phyloP scores from a whole-genome alignment of 345 rosid genomes.

The Rhizophora apiculata region DNA sequence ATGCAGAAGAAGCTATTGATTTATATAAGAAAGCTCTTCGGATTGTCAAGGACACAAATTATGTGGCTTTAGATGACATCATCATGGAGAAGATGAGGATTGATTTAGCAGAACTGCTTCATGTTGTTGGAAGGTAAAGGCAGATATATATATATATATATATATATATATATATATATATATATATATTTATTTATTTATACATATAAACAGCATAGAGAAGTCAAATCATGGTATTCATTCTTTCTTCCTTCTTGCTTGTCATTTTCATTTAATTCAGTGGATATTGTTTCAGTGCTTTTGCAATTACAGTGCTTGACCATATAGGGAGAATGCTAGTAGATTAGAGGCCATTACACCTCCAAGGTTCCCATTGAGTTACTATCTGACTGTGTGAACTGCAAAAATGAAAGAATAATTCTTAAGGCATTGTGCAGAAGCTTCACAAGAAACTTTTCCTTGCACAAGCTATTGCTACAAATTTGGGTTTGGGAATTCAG shows the following conservation, averaged over 20 bases:
- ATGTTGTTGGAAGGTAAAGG: conserved; percentile 70
- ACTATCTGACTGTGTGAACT: no score
- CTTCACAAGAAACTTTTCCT: no score
- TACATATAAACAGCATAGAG: no score
- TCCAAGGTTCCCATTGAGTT: no score
- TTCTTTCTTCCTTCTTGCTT: neutral
- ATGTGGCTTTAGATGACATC: conserved; percentile 51
- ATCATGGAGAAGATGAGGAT: conserved; percentile 73
- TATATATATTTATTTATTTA: no score
- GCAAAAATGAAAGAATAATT: neutral
- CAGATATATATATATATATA: neutral
- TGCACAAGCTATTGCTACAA: no score
- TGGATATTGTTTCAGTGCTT: neutral
- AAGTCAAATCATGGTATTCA: neutral
- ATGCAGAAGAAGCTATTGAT: conserved; percentile 60
- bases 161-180: no score
- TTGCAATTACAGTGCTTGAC: neutral
- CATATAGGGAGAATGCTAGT: neutral
- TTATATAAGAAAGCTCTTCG: conserved; percentile 61
- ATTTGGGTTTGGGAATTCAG: no score
- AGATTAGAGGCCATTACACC: neutral
- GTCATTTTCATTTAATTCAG: neutral
- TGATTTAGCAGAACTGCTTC: conserved; percentile 88
- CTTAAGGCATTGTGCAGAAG: neutral
- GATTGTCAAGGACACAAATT: conserved; percentile 61